A percentile compares a stretch with the other conserved stretches of the same genome.
phyloP scores from a whole-genome alignment of 257 asterid genomes.

The Fraxinus anomala region DNA sequence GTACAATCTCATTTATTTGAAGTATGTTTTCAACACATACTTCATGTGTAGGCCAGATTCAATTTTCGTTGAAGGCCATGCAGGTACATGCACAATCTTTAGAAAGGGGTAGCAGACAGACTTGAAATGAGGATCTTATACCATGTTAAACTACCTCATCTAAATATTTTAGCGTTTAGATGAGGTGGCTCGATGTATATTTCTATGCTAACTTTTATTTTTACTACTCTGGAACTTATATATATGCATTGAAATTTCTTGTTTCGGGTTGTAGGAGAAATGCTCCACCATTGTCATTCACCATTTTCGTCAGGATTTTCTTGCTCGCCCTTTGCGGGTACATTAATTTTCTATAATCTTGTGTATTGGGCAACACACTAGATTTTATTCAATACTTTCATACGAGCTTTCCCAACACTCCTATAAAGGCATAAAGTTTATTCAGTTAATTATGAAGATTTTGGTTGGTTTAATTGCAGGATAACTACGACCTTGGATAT shows the following conservation, averaged over 20 bases:
- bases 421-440: background rate
- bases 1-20: slow-evolving; percentile 26
- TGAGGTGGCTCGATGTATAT: background rate
- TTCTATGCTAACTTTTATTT: background rate
- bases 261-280: slow-evolving; percentile 53
- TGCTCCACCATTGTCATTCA: slow-evolving; percentile 63
- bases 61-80: too few species aligned
- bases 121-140: too few species aligned
- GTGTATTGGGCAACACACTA: background rate
- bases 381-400: background rate
- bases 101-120: too few species aligned
- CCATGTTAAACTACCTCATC: background rate
- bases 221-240: background rate
- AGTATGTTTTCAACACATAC: background rate
- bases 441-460: too few species aligned
- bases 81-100: background rate
- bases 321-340: slow-evolving; percentile 71
- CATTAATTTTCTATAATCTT: background rate
- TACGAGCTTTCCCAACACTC: background rate
- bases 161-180: background rate
- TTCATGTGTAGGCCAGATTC: background rate
- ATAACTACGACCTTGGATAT: slow-evolving; percentile 71
- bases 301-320: slow-evolving; percentile 63
- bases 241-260: background rate
- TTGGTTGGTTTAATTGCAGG: slow-evolving; percentile 41